Evolutionary conservation across 768 basidiomycete genomes (phyloP).

Genomic region (Suillus brevipes): DNA sequence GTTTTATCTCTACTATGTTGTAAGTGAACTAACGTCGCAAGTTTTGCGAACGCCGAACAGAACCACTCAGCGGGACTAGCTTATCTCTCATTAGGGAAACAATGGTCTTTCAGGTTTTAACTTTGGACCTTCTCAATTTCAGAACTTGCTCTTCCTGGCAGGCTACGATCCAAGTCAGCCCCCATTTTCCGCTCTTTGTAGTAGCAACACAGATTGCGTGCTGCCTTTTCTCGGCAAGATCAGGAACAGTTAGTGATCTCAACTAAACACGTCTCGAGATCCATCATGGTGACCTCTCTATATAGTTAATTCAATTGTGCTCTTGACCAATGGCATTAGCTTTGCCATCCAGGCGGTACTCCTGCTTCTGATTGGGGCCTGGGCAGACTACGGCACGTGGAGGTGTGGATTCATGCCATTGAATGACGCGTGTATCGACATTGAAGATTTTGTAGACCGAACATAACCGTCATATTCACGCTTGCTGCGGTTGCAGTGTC

Average conservation of each 20-base stretch:
- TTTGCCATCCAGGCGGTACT: conserved; percentile 70
- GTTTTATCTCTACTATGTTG: conserved; percentile 39
- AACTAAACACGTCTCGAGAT: too few relatives aligned
- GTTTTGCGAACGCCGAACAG: background rate
- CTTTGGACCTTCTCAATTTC: conserved; percentile 62
- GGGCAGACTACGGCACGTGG: conserved; percentile 84
- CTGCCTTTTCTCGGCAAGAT: conserved; percentile 62
- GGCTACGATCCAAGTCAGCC: conserved; percentile 66
- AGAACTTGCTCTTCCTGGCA: conserved; percentile 62
- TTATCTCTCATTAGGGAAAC: conserved; percentile 43
- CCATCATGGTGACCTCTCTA: background rate
- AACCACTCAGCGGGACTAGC: conserved; percentile 1
- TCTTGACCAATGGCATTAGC: conserved; percentile 66
- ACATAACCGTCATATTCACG: conserved; percentile 77
- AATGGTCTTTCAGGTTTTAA: conserved; percentile 51
- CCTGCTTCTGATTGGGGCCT: conserved; percentile 67
- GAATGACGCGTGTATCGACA: background rate
- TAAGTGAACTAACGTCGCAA: conserved; percentile 18
- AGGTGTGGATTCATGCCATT: conserved; percentile 40
- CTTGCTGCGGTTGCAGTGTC: conserved; percentile 59
- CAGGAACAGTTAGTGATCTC: conserved; percentile 52
- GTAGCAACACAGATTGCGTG: conserved; percentile 53
- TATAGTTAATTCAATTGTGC: conserved; percentile 73
- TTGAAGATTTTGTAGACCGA: conserved; percentile 48
- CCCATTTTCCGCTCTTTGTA: conserved; percentile 36